These are phyloP conservation scores for Beauveria sp. DNA, from an alignment of 2,329 filamentous ascomycete species.

Conservation along the genomic window DNA sequence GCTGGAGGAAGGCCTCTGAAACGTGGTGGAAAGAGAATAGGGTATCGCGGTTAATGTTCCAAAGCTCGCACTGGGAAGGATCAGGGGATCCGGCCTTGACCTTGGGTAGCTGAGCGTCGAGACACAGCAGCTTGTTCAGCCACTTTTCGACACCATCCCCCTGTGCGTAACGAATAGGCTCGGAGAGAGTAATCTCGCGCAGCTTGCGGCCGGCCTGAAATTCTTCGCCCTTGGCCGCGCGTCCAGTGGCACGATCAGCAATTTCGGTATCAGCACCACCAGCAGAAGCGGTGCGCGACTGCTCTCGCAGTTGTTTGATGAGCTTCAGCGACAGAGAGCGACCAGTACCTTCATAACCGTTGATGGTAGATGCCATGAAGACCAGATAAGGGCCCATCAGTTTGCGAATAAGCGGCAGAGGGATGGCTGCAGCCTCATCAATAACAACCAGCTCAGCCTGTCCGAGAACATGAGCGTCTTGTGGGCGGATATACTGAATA, in stretches of 20 bases:
- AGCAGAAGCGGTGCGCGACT: slow-evolving; percentile 62
- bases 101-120: slow-evolving; percentile 83
- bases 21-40: slow-evolving; percentile 97
- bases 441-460: slow-evolving; percentile 95
- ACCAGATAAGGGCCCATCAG: slow-evolving; percentile 95
- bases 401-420: slow-evolving; percentile 83
- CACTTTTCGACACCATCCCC: slow-evolving; percentile 92
- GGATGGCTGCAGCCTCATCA: slow-evolving; percentile 95
- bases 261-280: slow-evolving; percentile 55
- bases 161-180: slow-evolving; percentile 89
- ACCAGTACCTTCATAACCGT: slow-evolving; percentile 95
- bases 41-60: slow-evolving; percentile 93
- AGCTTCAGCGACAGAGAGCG: slow-evolving; percentile 91
- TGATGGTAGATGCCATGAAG: slow-evolving; percentile 99
- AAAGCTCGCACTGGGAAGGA: slow-evolving; percentile 81
- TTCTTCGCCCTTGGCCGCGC: slow-evolving; percentile 56
- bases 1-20: slow-evolving; percentile 92
- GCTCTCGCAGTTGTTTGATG: slow-evolving; percentile 92
- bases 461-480: slow-evolving; percentile 89
- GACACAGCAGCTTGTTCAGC: slow-evolving; percentile 88
- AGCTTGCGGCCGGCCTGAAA: slow-evolving; percentile 66
- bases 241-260: slow-evolving; percentile 73
- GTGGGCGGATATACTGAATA: slow-evolving; percentile 95
- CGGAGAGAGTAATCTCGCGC: slow-evolving; percentile 84
- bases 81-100: slow-evolving; percentile 80